Evolutionary conservation across 306 rosid species (phyloP).

Genomic region (Begonia peltatifolia): DNA sequence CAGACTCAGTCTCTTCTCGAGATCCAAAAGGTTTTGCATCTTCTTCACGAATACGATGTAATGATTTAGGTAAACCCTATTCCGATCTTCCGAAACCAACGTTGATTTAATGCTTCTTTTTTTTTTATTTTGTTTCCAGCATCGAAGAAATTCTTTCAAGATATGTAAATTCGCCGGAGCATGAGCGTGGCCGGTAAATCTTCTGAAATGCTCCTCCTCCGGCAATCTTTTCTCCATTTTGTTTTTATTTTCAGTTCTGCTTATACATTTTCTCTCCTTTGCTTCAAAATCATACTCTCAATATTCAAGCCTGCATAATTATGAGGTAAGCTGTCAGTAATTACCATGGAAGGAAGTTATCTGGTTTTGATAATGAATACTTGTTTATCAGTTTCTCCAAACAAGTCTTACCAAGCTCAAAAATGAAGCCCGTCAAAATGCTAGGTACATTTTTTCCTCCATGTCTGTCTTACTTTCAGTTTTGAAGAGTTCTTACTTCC

Average conservation of each 20-base stretch:
- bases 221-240: background rate
- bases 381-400: conserved; percentile 13
- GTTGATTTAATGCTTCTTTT: background rate
- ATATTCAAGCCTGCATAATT: conserved; percentile 28
- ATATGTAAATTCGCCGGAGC: conserved; percentile 28
- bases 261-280: background rate
- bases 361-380: too few species aligned
- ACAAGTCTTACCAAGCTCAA: conserved; percentile 22
- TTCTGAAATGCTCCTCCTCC: background rate
- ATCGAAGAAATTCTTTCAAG: conserved; percentile 46
- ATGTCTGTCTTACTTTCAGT: background rate
- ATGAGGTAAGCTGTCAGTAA: conserved; percentile 11
- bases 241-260: background rate
- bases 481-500: background rate
- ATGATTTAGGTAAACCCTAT: background rate
- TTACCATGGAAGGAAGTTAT: too few species aligned
- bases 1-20: conserved; percentile 36
- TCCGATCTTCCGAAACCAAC: too few species aligned
- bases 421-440: conserved; percentile 15
- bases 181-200: conserved; percentile 32
- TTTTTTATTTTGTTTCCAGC: conserved; percentile 15
- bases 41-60: background rate
- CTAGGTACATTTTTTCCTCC: conserved; percentile 17
- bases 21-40: conserved; percentile 25
- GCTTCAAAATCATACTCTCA: background rate